Conservation (phyloP, 78 protist genomes). For the Ministeria vibrans region DNA sequence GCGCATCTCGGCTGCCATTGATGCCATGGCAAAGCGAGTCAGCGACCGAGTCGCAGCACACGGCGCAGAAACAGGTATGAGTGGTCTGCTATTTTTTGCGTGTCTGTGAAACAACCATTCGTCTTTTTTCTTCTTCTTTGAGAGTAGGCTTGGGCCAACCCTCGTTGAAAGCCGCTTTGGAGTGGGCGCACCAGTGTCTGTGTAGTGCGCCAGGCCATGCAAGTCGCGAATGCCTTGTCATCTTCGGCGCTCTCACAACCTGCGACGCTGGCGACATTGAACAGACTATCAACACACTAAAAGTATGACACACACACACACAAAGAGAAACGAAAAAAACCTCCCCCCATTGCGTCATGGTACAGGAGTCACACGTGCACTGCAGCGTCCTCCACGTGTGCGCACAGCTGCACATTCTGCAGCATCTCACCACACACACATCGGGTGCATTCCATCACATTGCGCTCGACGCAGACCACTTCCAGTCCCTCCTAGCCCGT, state of each 20-base stretch:
- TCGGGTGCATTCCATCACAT: too few species aligned
- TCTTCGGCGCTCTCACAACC: constrained; percentile 43
- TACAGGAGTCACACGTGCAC: too few species aligned
- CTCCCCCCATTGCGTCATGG: too few species aligned
- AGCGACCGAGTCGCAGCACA: neutral
- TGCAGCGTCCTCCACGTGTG: too few species aligned
- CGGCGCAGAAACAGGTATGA: constrained; percentile 25
- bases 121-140: neutral
- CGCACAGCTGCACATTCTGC: too few species aligned
- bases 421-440: too few species aligned
- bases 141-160: neutral
- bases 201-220: constrained; percentile 50
- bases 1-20: too few species aligned
- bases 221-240: constrained; percentile 45
- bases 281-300: constrained; percentile 43
- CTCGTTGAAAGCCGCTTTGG: neutral
- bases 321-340: too few species aligned
- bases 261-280: constrained; percentile 64
- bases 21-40: too few species aligned
- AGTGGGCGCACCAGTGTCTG: neutral
- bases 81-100: constrained; percentile 18
- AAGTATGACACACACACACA: too few species aligned
- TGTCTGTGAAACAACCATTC: neutral
- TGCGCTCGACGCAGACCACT: too few species aligned
- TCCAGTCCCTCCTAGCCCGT: too few species aligned